Conservation (phyloP, 2,329 filamentous ascomycete genomes). For the Sarocladium kiliense region DNA sequence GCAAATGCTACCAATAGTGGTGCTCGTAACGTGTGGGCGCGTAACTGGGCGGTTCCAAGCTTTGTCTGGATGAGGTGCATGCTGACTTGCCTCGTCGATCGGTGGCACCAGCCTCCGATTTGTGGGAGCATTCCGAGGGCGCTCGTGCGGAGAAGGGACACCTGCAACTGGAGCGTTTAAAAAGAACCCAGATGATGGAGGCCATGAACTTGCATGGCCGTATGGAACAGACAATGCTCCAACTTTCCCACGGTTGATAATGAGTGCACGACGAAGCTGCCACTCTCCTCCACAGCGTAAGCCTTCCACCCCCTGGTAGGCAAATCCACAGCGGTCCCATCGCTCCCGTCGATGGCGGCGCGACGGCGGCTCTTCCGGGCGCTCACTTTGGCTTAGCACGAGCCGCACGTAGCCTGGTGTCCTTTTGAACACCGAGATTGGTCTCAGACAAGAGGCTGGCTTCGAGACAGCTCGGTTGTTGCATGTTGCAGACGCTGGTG, state of each 20-base stretch:
- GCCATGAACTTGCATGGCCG: too few species aligned
- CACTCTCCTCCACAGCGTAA: background rate
- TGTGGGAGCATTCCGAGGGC: background rate
- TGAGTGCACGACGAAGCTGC: too few species aligned
- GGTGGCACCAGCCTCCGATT: background rate
- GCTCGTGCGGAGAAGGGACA: background rate
- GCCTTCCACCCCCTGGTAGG: background rate
- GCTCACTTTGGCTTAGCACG: conserved; percentile 1
- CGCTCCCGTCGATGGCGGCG: conserved; percentile 5
- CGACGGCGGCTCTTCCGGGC: conserved; percentile 7
- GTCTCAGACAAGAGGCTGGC: background rate
- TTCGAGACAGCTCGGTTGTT: too few species aligned
- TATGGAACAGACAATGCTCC: too few species aligned
- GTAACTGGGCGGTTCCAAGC: background rate
- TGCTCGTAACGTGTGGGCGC: background rate
- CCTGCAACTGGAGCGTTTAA: too few species aligned
- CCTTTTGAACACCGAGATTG: background rate
- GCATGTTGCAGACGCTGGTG: too few species aligned
- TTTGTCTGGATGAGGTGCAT: conserved; percentile 1
- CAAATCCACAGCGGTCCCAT: background rate
- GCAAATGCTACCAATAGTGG: background rate
- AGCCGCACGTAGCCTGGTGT: background rate
- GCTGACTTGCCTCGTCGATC: background rate
- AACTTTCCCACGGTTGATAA: too few species aligned
- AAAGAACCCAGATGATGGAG: too few species aligned